Base-by-base conservation (phyloP, 1,284 basidiomycete genomes). In the Prillingera fragicola region DNA sequence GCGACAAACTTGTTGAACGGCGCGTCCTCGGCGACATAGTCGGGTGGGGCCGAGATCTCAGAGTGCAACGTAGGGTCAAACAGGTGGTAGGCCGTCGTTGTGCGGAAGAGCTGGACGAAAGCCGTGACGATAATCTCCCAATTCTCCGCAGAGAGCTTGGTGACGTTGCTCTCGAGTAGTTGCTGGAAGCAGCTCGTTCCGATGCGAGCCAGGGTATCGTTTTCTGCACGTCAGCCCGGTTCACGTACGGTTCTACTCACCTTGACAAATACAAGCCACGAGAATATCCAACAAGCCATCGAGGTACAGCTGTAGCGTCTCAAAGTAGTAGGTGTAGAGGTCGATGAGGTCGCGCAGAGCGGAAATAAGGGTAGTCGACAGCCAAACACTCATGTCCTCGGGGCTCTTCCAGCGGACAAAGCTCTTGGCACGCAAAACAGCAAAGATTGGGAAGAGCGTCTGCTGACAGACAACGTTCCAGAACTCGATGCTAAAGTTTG, bases 321-420 rank as follows among this genome's bases (percentile, higher is more conserved):
- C 86, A 68, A 97, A 98, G 74, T 91, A 95, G 73, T 82, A 88
- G 2, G 95, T 95, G 71, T 95, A 99, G 17, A 99, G 79, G 64
- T 95, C 89, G 51, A 99, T 87, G 52, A 98, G 77, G 70, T 97
- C 89, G 26, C 95, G 81, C 45, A 99, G 77, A 1, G 95, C 95
- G 66, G 98, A 94, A 44, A 99, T 97, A 84, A 99, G 92, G 2
- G 95, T 99, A 8, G 95, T 97, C 33, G 91, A 96, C 36, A 99
- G 74, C 95, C 95, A 99, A 13, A 99, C 92, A 60, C 90, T 95
- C 90, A 97, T 95, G 61, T 98, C 95, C 66, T 98, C 95, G 62
- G 96, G 89, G 3, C 89, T 92, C 63, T 78, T 87, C 75, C 97
- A 97, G 22, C 91, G 81, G 25, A 97, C 72, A 66, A 96, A 92